These are phyloP conservation scores for Lasiosphaeria miniovina DNA, from an alignment of 495 filamentous ascomycete genomes.

Conservation along the genomic window DNA sequence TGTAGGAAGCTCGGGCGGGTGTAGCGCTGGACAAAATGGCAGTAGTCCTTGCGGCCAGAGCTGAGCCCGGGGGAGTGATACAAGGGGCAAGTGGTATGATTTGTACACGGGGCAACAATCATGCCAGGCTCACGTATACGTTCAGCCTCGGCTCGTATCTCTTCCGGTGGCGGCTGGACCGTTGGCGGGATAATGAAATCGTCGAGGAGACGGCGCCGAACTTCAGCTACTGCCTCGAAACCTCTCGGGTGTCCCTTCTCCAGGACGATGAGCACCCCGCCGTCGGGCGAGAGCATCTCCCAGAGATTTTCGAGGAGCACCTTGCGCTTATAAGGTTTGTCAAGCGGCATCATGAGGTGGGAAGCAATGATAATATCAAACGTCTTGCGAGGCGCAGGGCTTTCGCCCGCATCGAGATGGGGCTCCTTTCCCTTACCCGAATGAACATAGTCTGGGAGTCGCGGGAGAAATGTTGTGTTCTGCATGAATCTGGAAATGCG, in stretches of 20 bases:
- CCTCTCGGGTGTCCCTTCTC: constrained; percentile 91
- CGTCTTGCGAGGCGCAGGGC: constrained; percentile 60
- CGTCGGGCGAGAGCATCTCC: constrained; percentile 77
- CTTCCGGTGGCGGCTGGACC: constrained; percentile 34
- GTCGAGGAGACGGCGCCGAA: constrained; percentile 72
- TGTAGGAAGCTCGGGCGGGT: constrained; percentile 81
- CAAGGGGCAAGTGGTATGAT: constrained; percentile 85
- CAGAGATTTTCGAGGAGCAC: constrained; percentile 80
- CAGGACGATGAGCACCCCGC: constrained; percentile 80
- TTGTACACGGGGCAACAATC: constrained; percentile 96
- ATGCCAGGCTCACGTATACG: constrained; percentile 65
- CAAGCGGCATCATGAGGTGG: constrained; percentile 70
- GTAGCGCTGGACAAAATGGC: constrained; percentile 86
- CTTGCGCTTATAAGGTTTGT: constrained; percentile 70
- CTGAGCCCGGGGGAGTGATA: constrained; percentile 66
- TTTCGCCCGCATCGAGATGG: constrained; percentile 37
- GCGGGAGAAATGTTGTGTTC: constrained; percentile 88
- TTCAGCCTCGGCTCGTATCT: constrained; percentile 29
- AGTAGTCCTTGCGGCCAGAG: constrained; percentile 78
- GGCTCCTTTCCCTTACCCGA: constrained; percentile 39
- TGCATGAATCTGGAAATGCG: constrained; percentile 74
- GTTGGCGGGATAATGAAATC: constrained; percentile 68
- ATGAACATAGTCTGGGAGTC: constrained; percentile 87
- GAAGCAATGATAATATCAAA: constrained; percentile 91
- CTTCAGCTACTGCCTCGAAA: constrained; percentile 86